Evolutionary conservation across 306 rosid species (phyloP), one percentile per base, ranked within the genome.

Genomic region (Hippophae rhamnoides): DNA sequence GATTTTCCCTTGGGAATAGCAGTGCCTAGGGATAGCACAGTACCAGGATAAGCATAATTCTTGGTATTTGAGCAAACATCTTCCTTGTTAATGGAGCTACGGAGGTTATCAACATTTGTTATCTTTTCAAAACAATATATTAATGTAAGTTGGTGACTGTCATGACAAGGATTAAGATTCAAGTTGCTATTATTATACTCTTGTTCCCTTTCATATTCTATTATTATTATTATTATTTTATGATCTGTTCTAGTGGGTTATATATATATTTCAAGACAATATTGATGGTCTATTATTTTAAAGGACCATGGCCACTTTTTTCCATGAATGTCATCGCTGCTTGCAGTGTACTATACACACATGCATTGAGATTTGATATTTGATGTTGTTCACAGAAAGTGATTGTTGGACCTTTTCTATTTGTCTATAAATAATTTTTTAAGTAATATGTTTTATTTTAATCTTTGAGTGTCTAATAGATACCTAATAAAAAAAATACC

Each of bases 91-190:
- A 77, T 74, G 72, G 78, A 71, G 81, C 60, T 75, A 63, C 65
- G 77, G 74, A 79, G 79, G 54, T 86, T 79, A 73, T 79, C 81
- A 59, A 77, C 64, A 67, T 73, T 73, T 76, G 62, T 65, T 54
- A 23, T 47, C 55, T 64, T 69, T 75, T 70, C 59, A 31, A 54
- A 71, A 79, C 76, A 74, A 68, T 81, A 73, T 73, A 77, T 72
- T 77, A 77, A 71, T 76, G 77, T 49, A 70, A 66, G 65, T 66
- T 82, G 66, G 72, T 72, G 61, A 68, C 80, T 77, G 64, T 69
- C 68, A 13, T 75, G 67, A 60, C 65, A 55, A 68, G 66, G 76
- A 56, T 71, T 66, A 77, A 48, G 72, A 71, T 73, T 67, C 69
- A 60, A 64, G 73, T 68, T 61, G 56, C 61, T 66, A 73, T 79